Base-by-base conservation (phyloP, 2,329 filamentous ascomycete species). In the Pseudogymnoascus sp. region DNA sequence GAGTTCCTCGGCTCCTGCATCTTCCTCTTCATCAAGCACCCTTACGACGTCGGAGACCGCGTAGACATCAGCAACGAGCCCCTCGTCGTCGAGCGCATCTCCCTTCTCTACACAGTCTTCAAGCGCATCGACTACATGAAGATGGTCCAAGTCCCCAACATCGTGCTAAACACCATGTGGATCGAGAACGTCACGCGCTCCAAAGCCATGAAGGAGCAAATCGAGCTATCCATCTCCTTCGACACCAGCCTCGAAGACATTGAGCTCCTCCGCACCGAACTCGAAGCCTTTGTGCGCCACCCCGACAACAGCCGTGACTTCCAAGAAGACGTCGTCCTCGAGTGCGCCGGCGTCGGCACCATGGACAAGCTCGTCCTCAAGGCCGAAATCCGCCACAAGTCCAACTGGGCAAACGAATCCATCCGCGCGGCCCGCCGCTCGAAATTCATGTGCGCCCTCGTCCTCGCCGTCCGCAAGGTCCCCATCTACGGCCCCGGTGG, bases 1-100 rank as follows among this genome's bases (percentile, higher is more conserved):
- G 95, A 99, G 76, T 89, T 99, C 67, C 84, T 99, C n/a, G 93
- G 93, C 71, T 97, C 93, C 38, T 98, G 93, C 79, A 96, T 99
- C 72, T 99, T 99, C 80, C 80, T 99, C 1, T 99, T 99, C 71
- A 91, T 98, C 79, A 99, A 99, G 80, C 95, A 99, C 74, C 93
- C 95, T 0, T 98, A 90, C 74, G 95, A 99, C 73, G 92, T 98
- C 22, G 93, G 93, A 65, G 95, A 99, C 74, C 88, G 95, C 26
- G 90, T 98, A 46, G 92, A 97, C 70, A 89, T 98, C 67, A 77
- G 79, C 66, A 78, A 79, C 64, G 82, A 88, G 67, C 82, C 86
- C 69, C 86, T 96, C 69, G 81, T 91, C 4, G 95, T 99, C 10
- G 92, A 98, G 75, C 90, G 93, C 74, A 98, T 98, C 70, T 96